These are phyloP conservation scores for Amphirosellinia nigrospora DNA, from an alignment of 495 filamentous ascomycete genomes.

Conservation along the genomic window DNA sequence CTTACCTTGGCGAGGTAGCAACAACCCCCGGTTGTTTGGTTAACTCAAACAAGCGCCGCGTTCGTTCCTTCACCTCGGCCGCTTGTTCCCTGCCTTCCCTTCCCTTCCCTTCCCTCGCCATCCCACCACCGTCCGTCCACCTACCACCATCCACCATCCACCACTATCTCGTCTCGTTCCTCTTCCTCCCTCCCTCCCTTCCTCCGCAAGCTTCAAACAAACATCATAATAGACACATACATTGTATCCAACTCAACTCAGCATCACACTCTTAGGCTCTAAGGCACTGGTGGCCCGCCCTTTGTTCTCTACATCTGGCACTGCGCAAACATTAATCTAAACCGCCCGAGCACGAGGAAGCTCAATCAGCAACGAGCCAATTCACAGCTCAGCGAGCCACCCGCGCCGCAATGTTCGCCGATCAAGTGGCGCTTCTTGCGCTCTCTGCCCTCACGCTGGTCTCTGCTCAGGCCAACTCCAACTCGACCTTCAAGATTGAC, in stretches of 20 bases:
- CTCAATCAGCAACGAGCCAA: neutral
- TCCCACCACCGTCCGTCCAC: slow-evolving; percentile 1
- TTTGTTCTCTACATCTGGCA: slow-evolving; percentile 18
- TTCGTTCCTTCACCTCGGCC: slow-evolving; percentile 1
- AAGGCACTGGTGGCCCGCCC: neutral
- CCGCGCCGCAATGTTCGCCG: slow-evolving; percentile 37
- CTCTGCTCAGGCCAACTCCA: slow-evolving; percentile 42
- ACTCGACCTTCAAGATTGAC: slow-evolving; percentile 44
- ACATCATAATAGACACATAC: slow-evolving; percentile 19
- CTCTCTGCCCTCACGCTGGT: slow-evolving; percentile 41
- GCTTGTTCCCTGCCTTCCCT: neutral
- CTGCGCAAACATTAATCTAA: neutral
- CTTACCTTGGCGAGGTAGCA: neutral
- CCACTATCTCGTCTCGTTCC: slow-evolving; percentile 13
- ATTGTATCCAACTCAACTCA: neutral
- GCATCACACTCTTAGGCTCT: neutral
- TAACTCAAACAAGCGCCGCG: slow-evolving; percentile 9
- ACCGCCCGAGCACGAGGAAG: neutral
- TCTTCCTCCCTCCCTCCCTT: slow-evolving; percentile 20
- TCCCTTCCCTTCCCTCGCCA: slow-evolving; percentile 18
- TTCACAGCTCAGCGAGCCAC: neutral
- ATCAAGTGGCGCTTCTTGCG: slow-evolving; percentile 38
- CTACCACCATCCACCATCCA: slow-evolving; percentile 15
- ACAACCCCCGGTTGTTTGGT: slow-evolving; percentile 17
- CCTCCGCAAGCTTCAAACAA: slow-evolving; percentile 24